Conservation (phyloP, 2,329 filamentous ascomycete genomes). For the Diaporthe helianthi region DNA sequence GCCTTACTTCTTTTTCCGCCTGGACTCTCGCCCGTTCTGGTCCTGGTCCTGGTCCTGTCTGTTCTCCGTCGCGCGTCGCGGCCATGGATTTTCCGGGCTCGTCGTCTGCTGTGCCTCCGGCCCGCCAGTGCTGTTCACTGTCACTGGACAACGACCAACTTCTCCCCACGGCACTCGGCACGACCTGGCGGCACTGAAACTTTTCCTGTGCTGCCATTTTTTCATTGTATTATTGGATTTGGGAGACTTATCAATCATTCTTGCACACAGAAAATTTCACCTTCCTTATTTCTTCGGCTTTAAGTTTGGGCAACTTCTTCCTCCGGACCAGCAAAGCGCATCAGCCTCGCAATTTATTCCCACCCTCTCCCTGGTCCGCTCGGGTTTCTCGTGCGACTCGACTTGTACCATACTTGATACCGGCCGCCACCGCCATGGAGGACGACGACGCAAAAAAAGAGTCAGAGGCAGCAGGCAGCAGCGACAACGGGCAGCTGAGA, state of each 20-base stretch:
- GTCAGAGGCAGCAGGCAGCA: background rate
- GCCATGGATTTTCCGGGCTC: background rate
- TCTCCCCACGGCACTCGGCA: background rate
- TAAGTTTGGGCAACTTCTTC: too few species aligned
- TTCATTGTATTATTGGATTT: background rate
- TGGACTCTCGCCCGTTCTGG: too few species aligned
- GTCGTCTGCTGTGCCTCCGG: background rate
- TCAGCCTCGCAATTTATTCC: slow-evolving; percentile 24
- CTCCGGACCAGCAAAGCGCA: slow-evolving; percentile 1
- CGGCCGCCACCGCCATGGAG: slow-evolving; percentile 21
- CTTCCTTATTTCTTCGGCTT: too few species aligned
- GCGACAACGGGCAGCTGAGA: background rate
- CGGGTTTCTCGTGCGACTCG: slow-evolving; percentile 12
- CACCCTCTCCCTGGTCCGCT: background rate
- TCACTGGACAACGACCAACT: too few species aligned
- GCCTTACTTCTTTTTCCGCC: too few species aligned
- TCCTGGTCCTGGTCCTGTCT: background rate
- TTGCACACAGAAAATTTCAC: too few species aligned
- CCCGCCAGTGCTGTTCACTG: too few species aligned
- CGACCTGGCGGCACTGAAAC: background rate
- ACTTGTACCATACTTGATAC: slow-evolving; percentile 26
- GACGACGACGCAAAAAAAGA: slow-evolving; percentile 2
- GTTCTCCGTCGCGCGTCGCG: background rate
- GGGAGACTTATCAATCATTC: background rate
- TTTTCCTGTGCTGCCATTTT: background rate